phyloP scores from a whole-genome alignment of 2,329 filamentous ascomycete species.

The Drechslera avenae region DNA sequence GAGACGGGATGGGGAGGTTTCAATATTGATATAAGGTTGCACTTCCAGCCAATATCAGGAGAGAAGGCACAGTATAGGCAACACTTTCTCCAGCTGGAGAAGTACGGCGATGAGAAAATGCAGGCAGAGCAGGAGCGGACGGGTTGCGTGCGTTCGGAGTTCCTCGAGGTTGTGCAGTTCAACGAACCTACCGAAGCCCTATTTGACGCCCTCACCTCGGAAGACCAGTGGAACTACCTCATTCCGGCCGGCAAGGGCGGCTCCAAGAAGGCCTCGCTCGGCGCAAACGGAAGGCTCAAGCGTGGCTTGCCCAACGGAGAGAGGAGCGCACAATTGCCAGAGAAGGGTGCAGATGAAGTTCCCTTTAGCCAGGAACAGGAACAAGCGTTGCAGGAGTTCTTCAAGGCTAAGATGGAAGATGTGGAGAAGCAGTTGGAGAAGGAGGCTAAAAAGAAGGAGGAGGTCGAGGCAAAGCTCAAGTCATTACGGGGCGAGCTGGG shows the following conservation, averaged over 20 bases:
- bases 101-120: slow-evolving; percentile 76
- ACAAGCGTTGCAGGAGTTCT: slow-evolving; percentile 35
- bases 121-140: slow-evolving; percentile 59
- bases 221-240: slow-evolving; percentile 62
- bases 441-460: slow-evolving; percentile 39
- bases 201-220: slow-evolving; percentile 81
- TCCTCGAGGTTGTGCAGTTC: slow-evolving; percentile 93
- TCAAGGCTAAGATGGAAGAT: slow-evolving; percentile 39
- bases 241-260: slow-evolving; percentile 50
- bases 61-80: slow-evolving; percentile 97
- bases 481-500: slow-evolving; percentile 39
- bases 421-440: slow-evolving; percentile 43
- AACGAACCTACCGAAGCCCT: slow-evolving; percentile 95
- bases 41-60: slow-evolving; percentile 83
- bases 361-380: slow-evolving; percentile 47
- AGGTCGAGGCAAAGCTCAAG: slow-evolving; percentile 40
- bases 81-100: slow-evolving; percentile 88
- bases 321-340: slow-evolving; percentile 43
- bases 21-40: slow-evolving; percentile 92
- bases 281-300: slow-evolving; percentile 41
- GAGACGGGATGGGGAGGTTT: slow-evolving; percentile 99
- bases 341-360: slow-evolving; percentile 40
- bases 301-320: slow-evolving; percentile 45
- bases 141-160: slow-evolving; percentile 74
- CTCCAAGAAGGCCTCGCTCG: slow-evolving; percentile 44